These are phyloP conservation scores for Entomortierella chlamydospora DNA, from an alignment of 192 early-diverging fungal species.

Conservation along the genomic window DNA sequence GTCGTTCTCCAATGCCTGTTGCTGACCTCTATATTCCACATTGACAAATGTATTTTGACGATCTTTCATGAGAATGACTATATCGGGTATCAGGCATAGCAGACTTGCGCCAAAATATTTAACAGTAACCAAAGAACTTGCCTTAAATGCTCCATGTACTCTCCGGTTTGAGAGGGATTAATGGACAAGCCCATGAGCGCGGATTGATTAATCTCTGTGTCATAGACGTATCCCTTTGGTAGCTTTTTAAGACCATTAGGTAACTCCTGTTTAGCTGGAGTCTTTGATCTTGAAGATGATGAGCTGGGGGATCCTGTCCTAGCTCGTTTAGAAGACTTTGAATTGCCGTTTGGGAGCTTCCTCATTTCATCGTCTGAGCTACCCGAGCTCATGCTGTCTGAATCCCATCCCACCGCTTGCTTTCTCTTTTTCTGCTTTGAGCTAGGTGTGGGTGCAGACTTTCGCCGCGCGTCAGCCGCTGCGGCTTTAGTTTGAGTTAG, in stretches of 20 bases:
- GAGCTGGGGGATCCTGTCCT: slow-evolving; percentile 32
- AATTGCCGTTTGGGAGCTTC: neutral
- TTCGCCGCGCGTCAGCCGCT: slow-evolving; percentile 19
- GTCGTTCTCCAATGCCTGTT: slow-evolving; percentile 32
- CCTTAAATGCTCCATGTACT: slow-evolving; percentile 27
- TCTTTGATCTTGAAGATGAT: slow-evolving; percentile 5
- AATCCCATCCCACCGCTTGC: slow-evolving; percentile 16
- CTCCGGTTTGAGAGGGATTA: slow-evolving; percentile 27
- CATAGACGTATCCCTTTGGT: slow-evolving; percentile 38
- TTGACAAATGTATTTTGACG: neutral
- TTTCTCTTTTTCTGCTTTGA: slow-evolving; percentile 15
- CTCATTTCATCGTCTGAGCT: slow-evolving; percentile 29
- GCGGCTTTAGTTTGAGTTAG: neutral
- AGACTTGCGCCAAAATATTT: neutral
- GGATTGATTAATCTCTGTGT: slow-evolving; percentile 30
- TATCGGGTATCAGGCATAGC: neutral
- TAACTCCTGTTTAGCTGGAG: slow-evolving; percentile 1
- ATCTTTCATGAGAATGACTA: neutral
- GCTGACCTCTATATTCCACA: slow-evolving; percentile 3
- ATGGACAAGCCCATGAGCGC: slow-evolving; percentile 28
- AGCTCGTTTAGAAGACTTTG: slow-evolving; percentile 20
- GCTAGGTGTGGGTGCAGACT: slow-evolving; percentile 3
- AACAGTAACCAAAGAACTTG: neutral
- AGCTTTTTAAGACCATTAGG: slow-evolving; percentile 34
- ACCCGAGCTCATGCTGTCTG: slow-evolving; percentile 37